phyloP scores from a whole-genome alignment of 352 stramenopile species.

The Halophytophthora polymorphica region DNA sequence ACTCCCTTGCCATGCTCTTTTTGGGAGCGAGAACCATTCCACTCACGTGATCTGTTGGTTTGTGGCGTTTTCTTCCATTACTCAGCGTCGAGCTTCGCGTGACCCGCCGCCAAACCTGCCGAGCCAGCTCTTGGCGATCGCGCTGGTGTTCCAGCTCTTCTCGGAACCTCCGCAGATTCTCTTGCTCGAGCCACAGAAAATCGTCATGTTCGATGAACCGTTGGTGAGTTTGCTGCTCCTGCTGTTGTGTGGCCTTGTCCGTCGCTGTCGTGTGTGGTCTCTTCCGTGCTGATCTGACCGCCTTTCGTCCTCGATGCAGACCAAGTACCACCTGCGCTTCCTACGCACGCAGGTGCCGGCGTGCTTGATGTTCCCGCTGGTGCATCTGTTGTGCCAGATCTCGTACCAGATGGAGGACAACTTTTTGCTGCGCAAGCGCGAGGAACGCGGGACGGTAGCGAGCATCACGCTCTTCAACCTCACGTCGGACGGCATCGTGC shows the following conservation, averaged over 20 bases:
- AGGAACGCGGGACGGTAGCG: constrained; percentile 75
- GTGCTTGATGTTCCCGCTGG: constrained; percentile 78
- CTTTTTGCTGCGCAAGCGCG: constrained; percentile 70
- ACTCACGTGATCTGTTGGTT: background rate
- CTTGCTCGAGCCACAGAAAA: constrained; percentile 68
- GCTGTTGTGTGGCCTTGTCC: background rate
- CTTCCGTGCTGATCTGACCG: constrained; percentile 7
- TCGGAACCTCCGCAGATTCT: constrained; percentile 82
- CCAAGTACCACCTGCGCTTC: constrained; percentile 83
- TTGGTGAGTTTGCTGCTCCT: constrained; percentile 44
- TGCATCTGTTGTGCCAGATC: constrained; percentile 84
- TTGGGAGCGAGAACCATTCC: background rate
- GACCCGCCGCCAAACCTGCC: constrained; percentile 75
- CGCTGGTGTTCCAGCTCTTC: constrained; percentile 82
- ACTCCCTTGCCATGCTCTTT: constrained; percentile 2
- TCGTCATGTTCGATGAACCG: constrained; percentile 86
- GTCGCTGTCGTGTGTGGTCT: background rate
- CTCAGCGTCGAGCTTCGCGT: constrained; percentile 56
- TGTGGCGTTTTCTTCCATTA: constrained; percentile 7
- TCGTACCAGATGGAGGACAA: constrained; percentile 88
- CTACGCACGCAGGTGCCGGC: constrained; percentile 78
- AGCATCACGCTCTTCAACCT: constrained; percentile 84
- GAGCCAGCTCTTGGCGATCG: constrained; percentile 79
- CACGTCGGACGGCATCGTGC: constrained; percentile 83
- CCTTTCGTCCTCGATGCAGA: constrained; percentile 35